Evolutionary conservation across 352 stramenopile species (phyloP).

Genomic region (Globisporangium alternatum): DNA sequence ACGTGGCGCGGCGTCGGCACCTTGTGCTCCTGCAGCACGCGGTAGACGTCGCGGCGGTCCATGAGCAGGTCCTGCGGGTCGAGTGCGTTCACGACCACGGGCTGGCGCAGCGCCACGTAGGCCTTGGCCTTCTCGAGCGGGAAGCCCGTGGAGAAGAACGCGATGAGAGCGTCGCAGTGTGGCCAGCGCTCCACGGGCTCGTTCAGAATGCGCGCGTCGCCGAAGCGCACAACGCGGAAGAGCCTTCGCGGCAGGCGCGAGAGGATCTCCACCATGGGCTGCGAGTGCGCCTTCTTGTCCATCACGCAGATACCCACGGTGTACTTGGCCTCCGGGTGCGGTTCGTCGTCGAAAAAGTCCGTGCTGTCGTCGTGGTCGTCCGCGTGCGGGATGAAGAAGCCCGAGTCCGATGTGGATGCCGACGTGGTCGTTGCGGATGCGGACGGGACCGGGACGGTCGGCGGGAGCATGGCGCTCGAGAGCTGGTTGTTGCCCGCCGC

Average conservation of each 20-base stretch:
- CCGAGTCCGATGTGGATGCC: slow-evolving; percentile 1
- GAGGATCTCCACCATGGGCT: slow-evolving; percentile 97
- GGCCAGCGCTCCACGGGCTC: slow-evolving; percentile 92
- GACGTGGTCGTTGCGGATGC: not conserved
- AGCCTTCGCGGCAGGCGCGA: slow-evolving; percentile 76
- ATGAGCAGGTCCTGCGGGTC: slow-evolving; percentile 93
- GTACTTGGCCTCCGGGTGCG: slow-evolving; percentile 25
- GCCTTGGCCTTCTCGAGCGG: slow-evolving; percentile 96
- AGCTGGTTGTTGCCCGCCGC: slow-evolving; percentile 14
- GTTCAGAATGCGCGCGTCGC: slow-evolving; percentile 95
- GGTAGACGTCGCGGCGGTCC: slow-evolving; percentile 96
- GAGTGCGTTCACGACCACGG: slow-evolving; percentile 98
- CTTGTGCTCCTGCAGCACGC: slow-evolving; percentile 86
- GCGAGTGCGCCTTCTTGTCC: slow-evolving; percentile 96
- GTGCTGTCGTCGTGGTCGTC: slow-evolving; percentile 13
- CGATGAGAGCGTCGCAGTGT: slow-evolving; percentile 95
- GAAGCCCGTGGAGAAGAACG: slow-evolving; percentile 98
- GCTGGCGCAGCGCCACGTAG: slow-evolving; percentile 94
- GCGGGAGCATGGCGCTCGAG: slow-evolving; percentile 6
- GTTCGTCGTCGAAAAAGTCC: slow-evolving; percentile 10
- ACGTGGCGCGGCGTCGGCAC: slow-evolving; percentile 96
- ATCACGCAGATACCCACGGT: slow-evolving; percentile 97
- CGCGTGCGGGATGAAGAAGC: slow-evolving; percentile 17
- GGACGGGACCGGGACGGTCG: slow-evolving; percentile 1
- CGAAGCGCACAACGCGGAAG: slow-evolving; percentile 98